phyloP scores from a whole-genome alignment of 2,329 filamentous ascomycete species.

The Remersonia thermophila region DNA sequence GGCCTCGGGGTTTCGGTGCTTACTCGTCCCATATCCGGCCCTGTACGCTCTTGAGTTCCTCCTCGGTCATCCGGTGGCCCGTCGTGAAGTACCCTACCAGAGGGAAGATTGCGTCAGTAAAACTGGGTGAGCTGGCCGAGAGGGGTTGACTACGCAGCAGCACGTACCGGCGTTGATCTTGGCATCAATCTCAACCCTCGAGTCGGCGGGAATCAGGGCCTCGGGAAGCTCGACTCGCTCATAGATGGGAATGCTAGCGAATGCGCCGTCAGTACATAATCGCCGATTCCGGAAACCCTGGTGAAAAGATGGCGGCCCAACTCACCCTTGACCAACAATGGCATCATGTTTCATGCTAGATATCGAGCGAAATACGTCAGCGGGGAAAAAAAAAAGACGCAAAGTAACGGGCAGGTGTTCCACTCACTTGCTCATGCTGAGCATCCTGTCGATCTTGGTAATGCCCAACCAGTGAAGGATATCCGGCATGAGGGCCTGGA shows the following conservation, averaged over 20 bases:
- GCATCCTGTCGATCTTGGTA: conserved; percentile 95
- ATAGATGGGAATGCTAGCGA: conserved; percentile 60
- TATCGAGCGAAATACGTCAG: conserved; percentile 12
- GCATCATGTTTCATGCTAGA: conserved; percentile 80
- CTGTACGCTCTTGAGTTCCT: conserved; percentile 74
- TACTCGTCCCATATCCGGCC: conserved; percentile 85
- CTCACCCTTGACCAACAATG: conserved; percentile 67
- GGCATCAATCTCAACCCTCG: conserved; percentile 94
- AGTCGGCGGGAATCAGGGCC: conserved; percentile 87
- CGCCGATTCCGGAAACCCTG: conserved; percentile 2
- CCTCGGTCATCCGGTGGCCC: conserved; percentile 76
- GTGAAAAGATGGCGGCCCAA: conserved; percentile 7
- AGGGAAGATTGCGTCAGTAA: conserved; percentile 14
- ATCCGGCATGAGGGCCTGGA: conserved; percentile 96
- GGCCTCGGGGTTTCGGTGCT: conserved; percentile 20
- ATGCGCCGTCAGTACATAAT: conserved; percentile 6
- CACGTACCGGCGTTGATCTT: conserved; percentile 85
- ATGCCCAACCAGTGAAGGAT: conserved; percentile 97
- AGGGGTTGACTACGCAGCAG: conserved; percentile 1
- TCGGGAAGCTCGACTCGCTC: conserved; percentile 88
- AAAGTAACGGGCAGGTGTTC: neutral
- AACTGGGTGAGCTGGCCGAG: neutral
- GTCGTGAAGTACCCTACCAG: conserved; percentile 69
- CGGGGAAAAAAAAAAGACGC: neutral
- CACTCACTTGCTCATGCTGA: conserved; percentile 90